Evolutionary conservation across 2,329 filamentous ascomycete genomes (phyloP), one percentile per base, ranked within the genome.

Genomic region (Arachnomyces sp.): DNA sequence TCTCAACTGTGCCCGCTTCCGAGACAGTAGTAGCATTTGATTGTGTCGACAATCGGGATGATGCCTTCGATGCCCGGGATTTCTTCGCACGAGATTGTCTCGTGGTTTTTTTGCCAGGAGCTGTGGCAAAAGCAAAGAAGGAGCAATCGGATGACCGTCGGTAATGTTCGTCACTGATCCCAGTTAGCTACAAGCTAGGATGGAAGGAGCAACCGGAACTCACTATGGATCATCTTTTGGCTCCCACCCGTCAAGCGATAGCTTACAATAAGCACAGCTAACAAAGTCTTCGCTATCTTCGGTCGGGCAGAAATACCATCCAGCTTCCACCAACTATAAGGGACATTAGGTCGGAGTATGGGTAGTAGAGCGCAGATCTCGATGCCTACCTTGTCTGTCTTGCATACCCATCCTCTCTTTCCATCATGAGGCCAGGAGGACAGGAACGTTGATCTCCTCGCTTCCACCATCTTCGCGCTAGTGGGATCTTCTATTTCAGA

Each of bases 201-300:
- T 29, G 44, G 37, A 46, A 54, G 44, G 50, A 46, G 37, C 49
- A 35, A 65, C 34, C 13, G 25, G 8, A 13, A 57, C 83, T 65
- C 61, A 88, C 80, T 84, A 77, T 45, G 92, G 92, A 57, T 94
- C 86, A 60, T 98, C 92, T 44, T 82, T 81, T 1, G 84, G 82
- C 57, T 96, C 92, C 92, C 93, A 98, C 5, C 88, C 88, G 61
- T 96, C 90, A 8, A 98, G 74, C 8, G 84, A 87, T 12, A 96
- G 67, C 42, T 84, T 79, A 67, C 92, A 98, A 65, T 96, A 95
- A 18, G 85, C 75, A 59, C 92, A 98, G 8, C 84, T 92, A 7
- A 86, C 86, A 67, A 90, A 86, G 61, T 98, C 92, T 49, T 92
- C 82, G 9, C 81, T 86, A 32, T 90, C 87, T 32, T 77, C 67